Conservation (phyloP, 345 rosid genomes). For the Pistacia integerrima region DNA sequence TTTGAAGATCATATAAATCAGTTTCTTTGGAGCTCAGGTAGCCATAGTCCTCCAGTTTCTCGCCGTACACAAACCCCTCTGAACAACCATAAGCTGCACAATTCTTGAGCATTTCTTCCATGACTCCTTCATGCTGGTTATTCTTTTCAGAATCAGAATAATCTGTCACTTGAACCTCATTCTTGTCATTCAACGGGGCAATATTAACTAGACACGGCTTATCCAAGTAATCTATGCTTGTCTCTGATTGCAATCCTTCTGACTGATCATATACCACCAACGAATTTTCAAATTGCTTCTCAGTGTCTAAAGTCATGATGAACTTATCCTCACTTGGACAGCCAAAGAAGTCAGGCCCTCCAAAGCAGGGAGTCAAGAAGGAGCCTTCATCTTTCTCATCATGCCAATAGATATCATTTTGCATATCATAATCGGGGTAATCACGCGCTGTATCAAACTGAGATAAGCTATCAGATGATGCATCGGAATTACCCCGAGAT, state of each 20-base stretch:
- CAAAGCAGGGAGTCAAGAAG: conserved; percentile 71
- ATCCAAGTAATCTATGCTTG: conserved; percentile 48
- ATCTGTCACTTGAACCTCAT: conserved; percentile 22
- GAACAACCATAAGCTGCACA: conserved; percentile 21
- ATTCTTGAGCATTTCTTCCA: conserved; percentile 18
- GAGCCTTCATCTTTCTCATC: conserved; percentile 68
- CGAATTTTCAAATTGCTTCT: conserved; percentile 41
- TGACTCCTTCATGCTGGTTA: conserved; percentile 19
- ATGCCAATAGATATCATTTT: conserved; percentile 57
- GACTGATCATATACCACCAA: conserved; percentile 35
- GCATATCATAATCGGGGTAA: conserved; percentile 64
- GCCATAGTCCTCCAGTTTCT: conserved; percentile 18
- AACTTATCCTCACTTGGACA: conserved; percentile 83
- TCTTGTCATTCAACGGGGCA: conserved; percentile 20
- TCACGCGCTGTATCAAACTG: conserved; percentile 89
- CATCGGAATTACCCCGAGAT: conserved; percentile 52
- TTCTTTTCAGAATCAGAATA: conserved; percentile 33
- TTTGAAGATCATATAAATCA: conserved; percentile 22
- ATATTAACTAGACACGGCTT: conserved; percentile 49
- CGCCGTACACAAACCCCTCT: conserved; percentile 17
- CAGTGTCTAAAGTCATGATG: conserved; percentile 45
- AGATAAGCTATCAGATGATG: conserved; percentile 73
- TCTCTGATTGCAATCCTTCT: conserved; percentile 45
- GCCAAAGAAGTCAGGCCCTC: conserved; percentile 55
- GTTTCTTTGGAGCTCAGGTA: conserved; percentile 29